phyloP scores from a whole-genome alignment of 2,329 filamentous ascomycete genomes.

The Periconia sp. region DNA sequence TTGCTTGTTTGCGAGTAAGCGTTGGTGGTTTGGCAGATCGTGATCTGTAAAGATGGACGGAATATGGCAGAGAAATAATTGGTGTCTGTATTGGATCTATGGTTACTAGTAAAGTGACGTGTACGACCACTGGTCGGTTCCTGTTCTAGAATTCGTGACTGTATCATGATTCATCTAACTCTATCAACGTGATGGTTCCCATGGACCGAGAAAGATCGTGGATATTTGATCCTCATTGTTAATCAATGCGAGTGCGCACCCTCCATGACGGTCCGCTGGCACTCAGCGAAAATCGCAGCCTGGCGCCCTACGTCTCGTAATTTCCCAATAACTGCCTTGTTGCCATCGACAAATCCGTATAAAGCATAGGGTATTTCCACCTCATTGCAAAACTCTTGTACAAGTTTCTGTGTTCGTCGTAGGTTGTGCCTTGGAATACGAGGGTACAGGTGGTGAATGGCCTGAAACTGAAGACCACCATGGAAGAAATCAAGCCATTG shows the following conservation, averaged over 20 bases:
- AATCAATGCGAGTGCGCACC: constrained; percentile 19
- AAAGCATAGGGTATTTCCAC: constrained; percentile 65
- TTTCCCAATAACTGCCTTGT: constrained; percentile 57
- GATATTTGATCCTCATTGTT: not conserved
- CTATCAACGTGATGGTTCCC: not conserved
- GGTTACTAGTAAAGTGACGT: not conserved
- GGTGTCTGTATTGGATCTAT: not conserved
- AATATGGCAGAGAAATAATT: not conserved
- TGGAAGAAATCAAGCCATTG: constrained; percentile 72
- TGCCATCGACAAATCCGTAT: constrained; percentile 64
- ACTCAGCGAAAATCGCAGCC: constrained; percentile 61
- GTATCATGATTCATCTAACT: not conserved
- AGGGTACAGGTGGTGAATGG: constrained; percentile 70
- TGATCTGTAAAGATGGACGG: not conserved
- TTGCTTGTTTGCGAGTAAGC: not conserved
- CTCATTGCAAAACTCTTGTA: constrained; percentile 66
- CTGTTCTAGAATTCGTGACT: not conserved
- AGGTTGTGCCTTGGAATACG: constrained; percentile 70
- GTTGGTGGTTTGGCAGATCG: not conserved
- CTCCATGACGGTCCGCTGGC: constrained; percentile 47
- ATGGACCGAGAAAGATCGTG: not conserved
- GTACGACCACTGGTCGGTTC: too few relatives aligned
- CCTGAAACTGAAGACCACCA: constrained; percentile 73
- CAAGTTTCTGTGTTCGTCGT: constrained; percentile 60
- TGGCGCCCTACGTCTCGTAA: constrained; percentile 64